A percentile compares a stretch with the other conserved stretches of the same genome.
Conservation (phyloP, 2,329 filamentous ascomycete genomes). For the Magnaporthiopsis rhizophila region DNA sequence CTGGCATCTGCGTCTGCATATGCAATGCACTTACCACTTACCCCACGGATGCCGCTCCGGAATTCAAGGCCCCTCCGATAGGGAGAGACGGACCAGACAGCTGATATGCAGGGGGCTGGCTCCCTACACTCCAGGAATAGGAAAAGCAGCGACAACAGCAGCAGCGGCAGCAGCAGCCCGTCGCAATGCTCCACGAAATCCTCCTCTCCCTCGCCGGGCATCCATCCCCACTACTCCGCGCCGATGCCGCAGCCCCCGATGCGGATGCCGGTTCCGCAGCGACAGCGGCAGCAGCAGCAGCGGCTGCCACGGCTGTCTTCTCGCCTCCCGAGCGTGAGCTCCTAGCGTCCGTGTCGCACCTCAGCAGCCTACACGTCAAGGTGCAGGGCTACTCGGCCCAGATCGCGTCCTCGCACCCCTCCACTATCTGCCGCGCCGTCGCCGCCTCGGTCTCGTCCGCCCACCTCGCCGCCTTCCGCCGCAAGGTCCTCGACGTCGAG, state of each 20-base stretch:
- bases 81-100: not conserved
- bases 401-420: constrained; percentile 64
- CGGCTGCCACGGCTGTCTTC: constrained; percentile 37
- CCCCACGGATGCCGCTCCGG: not conserved
- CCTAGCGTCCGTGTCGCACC: constrained; percentile 64
- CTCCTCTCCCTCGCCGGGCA: constrained; percentile 93
- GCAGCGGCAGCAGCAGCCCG: constrained; percentile 6
- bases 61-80: not conserved
- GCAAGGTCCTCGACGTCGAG: constrained; percentile 79
- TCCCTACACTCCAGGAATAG: not conserved
- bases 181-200: constrained; percentile 91
- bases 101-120: not conserved
- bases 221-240: constrained; percentile 75
- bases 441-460: constrained; percentile 67
- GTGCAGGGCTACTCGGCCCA: constrained; percentile 59
- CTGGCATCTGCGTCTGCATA: not conserved
- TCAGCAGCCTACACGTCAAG: constrained; percentile 70
- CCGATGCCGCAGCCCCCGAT: constrained; percentile 34
- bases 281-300: constrained; percentile 27
- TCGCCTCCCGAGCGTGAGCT: constrained; percentile 79
- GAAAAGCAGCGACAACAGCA: not conserved
- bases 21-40: not conserved
- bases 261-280: constrained; percentile 7
- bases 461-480: constrained; percentile 74
- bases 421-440: constrained; percentile 79